phyloP scores from a whole-genome alignment of 2,329 filamentous ascomycete species.

The Escovopsis weberi region DNA sequence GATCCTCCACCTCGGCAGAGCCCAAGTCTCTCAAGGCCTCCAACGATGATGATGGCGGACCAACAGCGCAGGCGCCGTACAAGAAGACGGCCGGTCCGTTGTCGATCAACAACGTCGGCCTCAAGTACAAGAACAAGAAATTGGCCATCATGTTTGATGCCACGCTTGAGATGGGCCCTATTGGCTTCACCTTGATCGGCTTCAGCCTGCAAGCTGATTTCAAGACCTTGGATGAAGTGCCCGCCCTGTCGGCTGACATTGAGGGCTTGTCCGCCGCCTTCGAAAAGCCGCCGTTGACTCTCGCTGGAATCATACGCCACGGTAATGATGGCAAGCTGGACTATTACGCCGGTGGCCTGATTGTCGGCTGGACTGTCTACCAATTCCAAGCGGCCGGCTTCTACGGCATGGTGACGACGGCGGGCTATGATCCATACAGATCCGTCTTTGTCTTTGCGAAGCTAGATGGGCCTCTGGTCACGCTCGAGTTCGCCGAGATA shows the following conservation, averaged over 20 bases:
- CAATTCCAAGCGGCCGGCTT: slow-evolving; percentile 24
- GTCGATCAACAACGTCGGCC: slow-evolving; percentile 19
- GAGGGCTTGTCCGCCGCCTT: slow-evolving; percentile 19
- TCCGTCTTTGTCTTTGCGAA: slow-evolving; percentile 23
- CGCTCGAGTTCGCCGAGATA: slow-evolving; percentile 23
- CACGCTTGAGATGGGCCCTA: slow-evolving; percentile 20
- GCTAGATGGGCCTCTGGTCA: slow-evolving; percentile 24
- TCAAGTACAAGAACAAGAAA: slow-evolving; percentile 18
- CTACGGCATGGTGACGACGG: slow-evolving; percentile 16
- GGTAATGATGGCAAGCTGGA: slow-evolving; percentile 11
- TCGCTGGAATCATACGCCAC: slow-evolving; percentile 21
- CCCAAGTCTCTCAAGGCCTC: neutral
- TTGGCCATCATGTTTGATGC: slow-evolving; percentile 20
- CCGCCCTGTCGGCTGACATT: slow-evolving; percentile 10
- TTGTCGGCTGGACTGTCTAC: slow-evolving; percentile 20
- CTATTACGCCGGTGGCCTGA: slow-evolving; percentile 23
- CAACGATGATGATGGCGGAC: slow-evolving; percentile 1
- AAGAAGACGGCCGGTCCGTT: slow-evolving; percentile 19
- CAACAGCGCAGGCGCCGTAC: slow-evolving; percentile 8
- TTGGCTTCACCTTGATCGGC: slow-evolving; percentile 20
- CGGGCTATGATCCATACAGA: slow-evolving; percentile 10
- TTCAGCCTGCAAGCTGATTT: slow-evolving; percentile 17
- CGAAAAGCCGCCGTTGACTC: slow-evolving; percentile 19
- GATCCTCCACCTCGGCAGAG: neutral
- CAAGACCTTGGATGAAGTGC: slow-evolving; percentile 1